phyloP scores from a whole-genome alignment of 75 land plant species.

The Gnetum montanum region DNA sequence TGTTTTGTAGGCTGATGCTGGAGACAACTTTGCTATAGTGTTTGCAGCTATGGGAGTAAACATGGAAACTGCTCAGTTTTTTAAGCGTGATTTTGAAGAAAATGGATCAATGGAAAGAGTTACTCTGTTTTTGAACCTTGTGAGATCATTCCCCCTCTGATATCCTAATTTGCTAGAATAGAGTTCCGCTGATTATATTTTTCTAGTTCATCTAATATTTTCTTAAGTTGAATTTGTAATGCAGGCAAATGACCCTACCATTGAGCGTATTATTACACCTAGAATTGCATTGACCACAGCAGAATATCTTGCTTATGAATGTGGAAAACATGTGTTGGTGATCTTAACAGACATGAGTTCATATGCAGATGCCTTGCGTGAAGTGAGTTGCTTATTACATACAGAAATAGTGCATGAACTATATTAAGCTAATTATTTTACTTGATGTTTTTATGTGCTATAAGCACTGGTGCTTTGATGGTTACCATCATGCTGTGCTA shows the following conservation, averaged over 20 bases:
- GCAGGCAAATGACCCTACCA: conserved; percentile 98
- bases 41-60: conserved; percentile 99
- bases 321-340: conserved; percentile 96
- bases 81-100: conserved; percentile 98
- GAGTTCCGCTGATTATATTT: no score
- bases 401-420: no score
- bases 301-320: conserved; percentile 95
- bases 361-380: conserved; percentile 99
- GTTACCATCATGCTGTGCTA: no score
- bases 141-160: conserved; percentile 11
- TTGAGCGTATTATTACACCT: conserved; percentile 97
- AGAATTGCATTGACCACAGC: conserved; percentile 98
- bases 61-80: conserved; percentile 98
- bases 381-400: conserved; percentile 46
- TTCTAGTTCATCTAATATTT: no score
- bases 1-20: conserved; percentile 52
- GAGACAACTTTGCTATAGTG: conserved; percentile 97
- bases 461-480: no score
- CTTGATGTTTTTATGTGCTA: no score
- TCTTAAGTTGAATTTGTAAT: no score
- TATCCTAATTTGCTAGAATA: no score
- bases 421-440: no score
- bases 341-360: conserved; percentile 93
- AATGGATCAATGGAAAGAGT: conserved; percentile 99
- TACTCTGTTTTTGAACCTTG: conserved; percentile 91